These are phyloP conservation scores for Hymenoscyphus infarciens DNA, from an alignment of 2,329 filamentous ascomycete species.

Conservation along the genomic window DNA sequence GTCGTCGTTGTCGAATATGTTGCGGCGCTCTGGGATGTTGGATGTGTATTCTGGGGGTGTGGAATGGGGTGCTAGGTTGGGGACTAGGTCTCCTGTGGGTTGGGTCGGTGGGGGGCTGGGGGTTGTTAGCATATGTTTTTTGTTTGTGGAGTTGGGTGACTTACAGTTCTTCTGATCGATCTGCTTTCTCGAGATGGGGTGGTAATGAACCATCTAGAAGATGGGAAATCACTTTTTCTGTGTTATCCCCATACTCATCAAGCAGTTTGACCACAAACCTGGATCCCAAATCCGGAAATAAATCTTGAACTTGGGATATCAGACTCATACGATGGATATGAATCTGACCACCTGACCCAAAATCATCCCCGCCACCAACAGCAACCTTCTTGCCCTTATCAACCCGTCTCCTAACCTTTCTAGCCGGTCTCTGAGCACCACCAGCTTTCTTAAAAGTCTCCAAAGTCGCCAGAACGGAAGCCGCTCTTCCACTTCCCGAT, in stretches of 20 bases:
- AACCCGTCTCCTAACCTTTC: conserved; percentile 50
- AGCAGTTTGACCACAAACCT: conserved; percentile 77
- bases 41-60: conserved; percentile 47
- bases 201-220: conserved; percentile 77
- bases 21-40: conserved; percentile 56
- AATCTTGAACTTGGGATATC: conserved; percentile 85
- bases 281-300: conserved; percentile 84
- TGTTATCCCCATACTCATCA: conserved; percentile 72
- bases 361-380: conserved; percentile 36
- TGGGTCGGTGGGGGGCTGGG: conserved; percentile 27
- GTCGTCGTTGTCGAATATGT: conserved; percentile 77
- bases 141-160: conserved; percentile 9
- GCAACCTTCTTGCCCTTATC: conserved; percentile 62
- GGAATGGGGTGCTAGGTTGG: conserved; percentile 53
- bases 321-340: conserved; percentile 81
- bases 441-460: conserved; percentile 57
- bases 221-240: conserved; percentile 76
- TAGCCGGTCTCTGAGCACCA: conserved; percentile 48
- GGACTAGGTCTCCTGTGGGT: conserved; percentile 31
- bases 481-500: conserved; percentile 52
- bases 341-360: conserved; percentile 19
- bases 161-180: conserved; percentile 57
- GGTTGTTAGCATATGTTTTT: conserved; percentile 14
- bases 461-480: conserved; percentile 58
- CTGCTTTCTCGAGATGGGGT: conserved; percentile 57